These are phyloP conservation scores for Fusarium armeniacum DNA, from an alignment of 2,329 filamentous ascomycete species.

Conservation along the genomic window DNA sequence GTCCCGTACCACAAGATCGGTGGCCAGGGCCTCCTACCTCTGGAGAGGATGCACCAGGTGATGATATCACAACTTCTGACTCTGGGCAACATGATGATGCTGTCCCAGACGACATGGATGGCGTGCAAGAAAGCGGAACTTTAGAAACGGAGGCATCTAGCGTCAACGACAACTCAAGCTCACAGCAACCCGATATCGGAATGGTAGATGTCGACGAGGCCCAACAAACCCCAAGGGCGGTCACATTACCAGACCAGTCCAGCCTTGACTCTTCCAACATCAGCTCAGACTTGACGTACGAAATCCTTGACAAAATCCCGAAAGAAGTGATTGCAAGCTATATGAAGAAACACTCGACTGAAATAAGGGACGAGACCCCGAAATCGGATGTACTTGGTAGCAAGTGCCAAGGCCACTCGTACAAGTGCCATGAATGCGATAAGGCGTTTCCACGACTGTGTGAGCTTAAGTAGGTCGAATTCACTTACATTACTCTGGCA, in stretches of 20 bases:
- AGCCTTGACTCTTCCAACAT: constrained; percentile 3
- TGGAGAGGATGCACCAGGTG: constrained; percentile 27
- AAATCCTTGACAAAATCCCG: constrained; percentile 50
- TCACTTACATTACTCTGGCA: background rate
- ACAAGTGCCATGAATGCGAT: constrained; percentile 58
- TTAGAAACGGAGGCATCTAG: constrained; percentile 1
- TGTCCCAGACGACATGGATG: constrained; percentile 23
- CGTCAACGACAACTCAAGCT: background rate
- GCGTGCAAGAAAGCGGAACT: constrained; percentile 7
- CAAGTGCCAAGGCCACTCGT: constrained; percentile 33
- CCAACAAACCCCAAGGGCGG: constrained; percentile 12
- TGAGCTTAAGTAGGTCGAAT: constrained; percentile 67
- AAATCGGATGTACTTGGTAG: constrained; percentile 21
- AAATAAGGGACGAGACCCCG: constrained; percentile 21
- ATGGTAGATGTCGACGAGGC: constrained; percentile 36
- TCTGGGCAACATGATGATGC: constrained; percentile 6
- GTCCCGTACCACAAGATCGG: constrained; percentile 5
- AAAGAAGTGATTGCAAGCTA: constrained; percentile 53
- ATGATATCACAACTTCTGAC: constrained; percentile 19
- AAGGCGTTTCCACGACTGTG: constrained; percentile 66
- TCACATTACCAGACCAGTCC: background rate
- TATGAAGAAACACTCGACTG: constrained; percentile 40
- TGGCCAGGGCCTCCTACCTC: constrained; percentile 4
- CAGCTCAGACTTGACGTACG: constrained; percentile 34
- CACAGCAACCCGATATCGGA: constrained; percentile 37